A percentile compares a stretch with the other conserved stretches of the same genome.
phyloP scores from a whole-genome alignment of 305 asterid genomes.

The Lippia alba region DNA sequence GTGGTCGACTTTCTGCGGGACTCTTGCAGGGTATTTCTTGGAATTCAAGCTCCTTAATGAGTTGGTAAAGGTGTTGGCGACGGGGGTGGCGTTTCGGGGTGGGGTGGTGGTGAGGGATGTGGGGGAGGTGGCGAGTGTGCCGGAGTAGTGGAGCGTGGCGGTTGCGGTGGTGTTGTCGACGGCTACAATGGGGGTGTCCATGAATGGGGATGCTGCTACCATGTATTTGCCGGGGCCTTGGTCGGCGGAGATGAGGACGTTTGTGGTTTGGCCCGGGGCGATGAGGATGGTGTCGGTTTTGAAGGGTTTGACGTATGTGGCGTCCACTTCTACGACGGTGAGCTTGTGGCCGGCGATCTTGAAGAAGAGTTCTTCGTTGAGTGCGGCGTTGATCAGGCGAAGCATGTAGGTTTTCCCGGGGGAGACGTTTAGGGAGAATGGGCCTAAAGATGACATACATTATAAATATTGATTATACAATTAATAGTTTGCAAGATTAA shows the following conservation, averaged over 20 bases:
- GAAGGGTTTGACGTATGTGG: conserved; percentile 38
- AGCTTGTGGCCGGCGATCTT: conserved; percentile 31
- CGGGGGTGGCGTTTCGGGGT: conserved; percentile 52
- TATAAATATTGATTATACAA: too few species aligned
- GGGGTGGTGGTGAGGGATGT: conserved; percentile 41
- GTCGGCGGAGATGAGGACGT: conserved; percentile 29
- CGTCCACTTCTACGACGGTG: conserved; percentile 35
- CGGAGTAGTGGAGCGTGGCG: conserved; percentile 27
- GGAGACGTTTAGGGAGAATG: neutral
- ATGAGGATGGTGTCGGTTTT: conserved; percentile 28
- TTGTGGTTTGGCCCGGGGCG: conserved; percentile 39
- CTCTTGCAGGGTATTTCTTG: conserved; percentile 52
- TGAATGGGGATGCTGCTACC: too few species aligned
- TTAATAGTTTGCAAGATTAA: neutral
- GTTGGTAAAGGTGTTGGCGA: conserved; percentile 45
- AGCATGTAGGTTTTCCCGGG: conserved; percentile 36
- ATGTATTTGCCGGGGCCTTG: neutral
- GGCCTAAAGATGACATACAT: too few species aligned
- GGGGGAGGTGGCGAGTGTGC: conserved; percentile 42
- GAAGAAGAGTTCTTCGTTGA: conserved; percentile 40
- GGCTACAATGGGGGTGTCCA: conserved; percentile 33
- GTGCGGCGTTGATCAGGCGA: conserved; percentile 36
- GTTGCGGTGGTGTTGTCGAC: conserved; percentile 39
- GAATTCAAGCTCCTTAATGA: conserved; percentile 50
- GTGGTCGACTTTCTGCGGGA: conserved; percentile 51